A percentile compares a stretch with the other conserved stretches of the same genome.
These are phyloP conservation scores for Daucus carota DNA, from an alignment of 129 eudicot genomes.

Conservation along the genomic window DH1_v3.0 NC_030388.2:26698001-26698500, in stretches of 20 bases:
- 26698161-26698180: not conserved
- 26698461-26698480: not conserved
- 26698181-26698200: not conserved
- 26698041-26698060: constrained; percentile 89
- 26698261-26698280: not conserved
- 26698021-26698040: constrained; percentile 74
- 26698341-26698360: not conserved
- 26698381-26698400: not conserved
- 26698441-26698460: not conserved
- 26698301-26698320: not conserved
- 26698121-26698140: not conserved
- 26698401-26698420: not conserved
- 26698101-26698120: constrained; percentile 82
- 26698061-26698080: constrained; percentile 86
- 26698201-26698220: not conserved
- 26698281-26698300: not conserved
- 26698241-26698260: not conserved
- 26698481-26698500: not conserved
- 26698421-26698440: not conserved
- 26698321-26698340: not conserved
- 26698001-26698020: constrained; percentile 87
- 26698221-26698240: not conserved
- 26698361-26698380: not conserved
- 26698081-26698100: constrained; percentile 95
- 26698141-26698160: not conserved